These are phyloP conservation scores for Pseudogymnoascus sp. DNA, from an alignment of 2,329 filamentous ascomycete species.

Conservation along the genomic window DNA sequence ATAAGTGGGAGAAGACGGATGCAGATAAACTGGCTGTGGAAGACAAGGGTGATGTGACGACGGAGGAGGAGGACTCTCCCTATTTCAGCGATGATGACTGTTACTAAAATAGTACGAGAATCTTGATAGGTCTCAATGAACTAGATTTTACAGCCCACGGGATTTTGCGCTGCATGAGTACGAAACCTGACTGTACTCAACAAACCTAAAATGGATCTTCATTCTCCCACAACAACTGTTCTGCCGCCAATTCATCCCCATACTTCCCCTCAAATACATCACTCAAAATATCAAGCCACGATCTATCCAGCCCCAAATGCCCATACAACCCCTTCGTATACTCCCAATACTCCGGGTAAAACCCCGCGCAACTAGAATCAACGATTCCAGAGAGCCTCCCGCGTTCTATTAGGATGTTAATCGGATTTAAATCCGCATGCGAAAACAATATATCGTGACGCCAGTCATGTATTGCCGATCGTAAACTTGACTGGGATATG, in stretches of 20 bases:
- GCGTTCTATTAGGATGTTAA: conserved; percentile 7
- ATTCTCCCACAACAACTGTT: background rate
- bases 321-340: conserved; percentile 12
- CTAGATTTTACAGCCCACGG: no score
- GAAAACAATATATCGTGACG: conserved; percentile 11
- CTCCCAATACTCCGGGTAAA: conserved; percentile 12
- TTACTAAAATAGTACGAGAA: background rate
- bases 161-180: no score
- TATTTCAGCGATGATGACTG: conserved; percentile 4
- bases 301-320: conserved; percentile 4
- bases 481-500: conserved; percentile 2
- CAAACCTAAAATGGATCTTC: background rate
- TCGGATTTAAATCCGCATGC: conserved; percentile 11
- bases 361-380: conserved; percentile 12
- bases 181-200: background rate
- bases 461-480: background rate
- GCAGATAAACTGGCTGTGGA: background rate
- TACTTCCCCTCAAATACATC: background rate
- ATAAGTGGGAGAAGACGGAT: conserved; percentile 20
- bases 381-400: conserved; percentile 11
- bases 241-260: background rate
- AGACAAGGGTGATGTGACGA: conserved; percentile 13
- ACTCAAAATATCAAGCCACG: background rate
- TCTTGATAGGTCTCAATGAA: background rate
- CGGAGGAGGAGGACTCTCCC: conserved; percentile 13